These are phyloP conservation scores for Camelina hispida DNA, from an alignment of 345 rosid species.

Conservation along the genomic window DNA sequence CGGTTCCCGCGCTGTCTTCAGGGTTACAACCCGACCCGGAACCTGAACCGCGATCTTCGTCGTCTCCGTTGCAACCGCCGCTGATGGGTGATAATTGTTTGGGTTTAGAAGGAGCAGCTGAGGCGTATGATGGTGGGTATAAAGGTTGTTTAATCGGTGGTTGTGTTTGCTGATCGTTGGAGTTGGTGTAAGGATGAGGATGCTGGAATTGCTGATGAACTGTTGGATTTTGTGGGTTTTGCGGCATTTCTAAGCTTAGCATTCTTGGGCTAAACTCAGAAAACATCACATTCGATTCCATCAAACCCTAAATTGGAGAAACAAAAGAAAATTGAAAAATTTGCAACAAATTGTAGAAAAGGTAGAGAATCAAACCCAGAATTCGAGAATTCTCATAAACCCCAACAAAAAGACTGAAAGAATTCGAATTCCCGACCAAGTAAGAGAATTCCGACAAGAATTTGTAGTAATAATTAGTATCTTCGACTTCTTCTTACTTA, in stretches of 20 bases:
- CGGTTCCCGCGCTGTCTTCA: conserved; percentile 62
- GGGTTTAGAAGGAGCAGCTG: conserved; percentile 41
- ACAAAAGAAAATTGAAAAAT: background rate
- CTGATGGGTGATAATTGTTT: conserved; percentile 66
- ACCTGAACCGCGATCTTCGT: conserved; percentile 69
- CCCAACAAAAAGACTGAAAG: background rate
- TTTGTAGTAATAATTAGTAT: background rate
- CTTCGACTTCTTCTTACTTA: background rate
- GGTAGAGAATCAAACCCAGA: conserved; percentile 25
- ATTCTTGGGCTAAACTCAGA: conserved; percentile 74
- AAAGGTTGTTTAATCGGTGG: conserved; percentile 54
- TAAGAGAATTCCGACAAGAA: background rate
- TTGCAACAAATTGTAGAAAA: background rate
- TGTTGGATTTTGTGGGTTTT: conserved; percentile 62
- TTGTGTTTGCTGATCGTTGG: conserved; percentile 49
- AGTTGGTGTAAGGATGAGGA: conserved; percentile 54
- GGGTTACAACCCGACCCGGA: conserved; percentile 50
- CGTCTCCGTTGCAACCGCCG: conserved; percentile 62
- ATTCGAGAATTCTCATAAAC: conserved; percentile 18
- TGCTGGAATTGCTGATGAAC: conserved; percentile 56
- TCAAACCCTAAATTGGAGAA: conserved; percentile 37
- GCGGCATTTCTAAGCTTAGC: conserved; percentile 74
- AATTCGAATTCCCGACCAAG: background rate
- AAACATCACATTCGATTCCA: conserved; percentile 76
- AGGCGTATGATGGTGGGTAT: conserved; percentile 48